These are phyloP conservation scores for Codiaeum variegatum DNA, from an alignment of 441 rosid species.

Conservation along the genomic window DNA sequence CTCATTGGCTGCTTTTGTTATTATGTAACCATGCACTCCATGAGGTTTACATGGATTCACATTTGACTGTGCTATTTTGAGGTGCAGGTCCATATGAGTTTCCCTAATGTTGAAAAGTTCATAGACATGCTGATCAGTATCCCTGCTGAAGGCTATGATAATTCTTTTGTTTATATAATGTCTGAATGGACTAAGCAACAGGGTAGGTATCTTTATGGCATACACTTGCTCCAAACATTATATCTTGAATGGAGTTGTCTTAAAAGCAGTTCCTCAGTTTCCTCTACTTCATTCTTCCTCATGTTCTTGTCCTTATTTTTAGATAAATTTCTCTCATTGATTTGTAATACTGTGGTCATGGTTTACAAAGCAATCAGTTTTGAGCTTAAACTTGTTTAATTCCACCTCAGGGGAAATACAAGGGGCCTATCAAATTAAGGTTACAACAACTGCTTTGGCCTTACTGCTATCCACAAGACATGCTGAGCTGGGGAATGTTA, in stretches of 20 bases:
- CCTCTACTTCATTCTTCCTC: background rate
- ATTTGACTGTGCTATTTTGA: conserved; percentile 12
- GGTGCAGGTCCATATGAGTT: conserved; percentile 82
- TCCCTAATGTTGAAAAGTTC: conserved; percentile 67
- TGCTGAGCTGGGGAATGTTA: conserved; percentile 61
- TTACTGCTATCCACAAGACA: conserved; percentile 69
- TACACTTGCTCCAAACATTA: conserved; percentile 5
- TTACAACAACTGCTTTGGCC: conserved; percentile 79
- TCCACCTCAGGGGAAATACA: conserved; percentile 67
- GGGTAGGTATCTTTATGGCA: conserved; percentile 45
- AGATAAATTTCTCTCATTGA: background rate
- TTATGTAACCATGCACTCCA: conserved; percentile 11
- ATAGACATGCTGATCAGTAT: conserved; percentile 63
- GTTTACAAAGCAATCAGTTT: background rate
- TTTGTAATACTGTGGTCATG: background rate
- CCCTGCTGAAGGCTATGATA: conserved; percentile 60
- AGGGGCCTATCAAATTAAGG: conserved; percentile 87
- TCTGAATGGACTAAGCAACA: conserved; percentile 92
- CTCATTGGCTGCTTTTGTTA: conserved; percentile 7
- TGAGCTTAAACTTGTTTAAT: background rate
- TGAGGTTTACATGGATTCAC: conserved; percentile 9
- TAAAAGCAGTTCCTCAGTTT: background rate
- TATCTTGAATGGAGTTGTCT: background rate
- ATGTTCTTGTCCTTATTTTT: background rate
- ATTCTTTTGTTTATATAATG: conserved; percentile 73